A percentile compares a stretch with the other conserved stretches of the same genome.
These are phyloP conservation scores for Irpex rosettiformis DNA, from an alignment of 1,284 basidiomycete genomes.

Conservation along the genomic window DNA sequence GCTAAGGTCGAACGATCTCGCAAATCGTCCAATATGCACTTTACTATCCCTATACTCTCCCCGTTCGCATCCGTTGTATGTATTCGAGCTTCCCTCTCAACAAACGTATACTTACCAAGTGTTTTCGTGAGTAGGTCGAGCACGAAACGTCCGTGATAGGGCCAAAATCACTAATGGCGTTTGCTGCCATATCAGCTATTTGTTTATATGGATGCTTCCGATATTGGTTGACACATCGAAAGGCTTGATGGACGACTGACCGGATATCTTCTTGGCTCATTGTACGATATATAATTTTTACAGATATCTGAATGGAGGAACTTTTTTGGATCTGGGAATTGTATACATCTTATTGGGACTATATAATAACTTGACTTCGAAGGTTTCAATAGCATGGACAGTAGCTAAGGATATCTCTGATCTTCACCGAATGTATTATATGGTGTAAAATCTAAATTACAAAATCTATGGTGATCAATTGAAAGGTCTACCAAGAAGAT, in stretches of 20 bases:
- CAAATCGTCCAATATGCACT: slow-evolving; percentile 23
- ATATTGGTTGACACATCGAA: slow-evolving; percentile 14
- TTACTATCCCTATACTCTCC: slow-evolving; percentile 24
- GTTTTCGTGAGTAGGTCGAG: too few species aligned
- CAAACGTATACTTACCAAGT: too few species aligned
- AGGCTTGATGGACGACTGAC: not conserved
- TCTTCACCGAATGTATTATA: not conserved
- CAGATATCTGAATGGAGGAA: not conserved
- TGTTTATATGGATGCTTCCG: slow-evolving; percentile 17
- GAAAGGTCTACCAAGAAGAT: not conserved
- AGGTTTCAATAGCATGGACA: too few species aligned
- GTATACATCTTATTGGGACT: too few species aligned
- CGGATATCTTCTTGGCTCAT: not conserved
- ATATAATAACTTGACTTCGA: too few species aligned
- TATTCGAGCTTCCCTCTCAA: not conserved
- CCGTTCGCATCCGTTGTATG: slow-evolving; percentile 25
- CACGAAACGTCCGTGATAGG: slow-evolving; percentile 21
- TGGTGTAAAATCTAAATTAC: not conserved
- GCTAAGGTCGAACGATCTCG: slow-evolving; percentile 14
- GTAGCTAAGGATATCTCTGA: not conserved
- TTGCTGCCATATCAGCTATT: slow-evolving; percentile 3
- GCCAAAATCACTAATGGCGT: slow-evolving; percentile 3
- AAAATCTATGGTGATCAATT: not conserved
- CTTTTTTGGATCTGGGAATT: too few species aligned
- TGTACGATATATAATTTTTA: not conserved